Base-by-base conservation (phyloP, 768 basidiomycete genomes). In the Boletus insuetus region DNA sequence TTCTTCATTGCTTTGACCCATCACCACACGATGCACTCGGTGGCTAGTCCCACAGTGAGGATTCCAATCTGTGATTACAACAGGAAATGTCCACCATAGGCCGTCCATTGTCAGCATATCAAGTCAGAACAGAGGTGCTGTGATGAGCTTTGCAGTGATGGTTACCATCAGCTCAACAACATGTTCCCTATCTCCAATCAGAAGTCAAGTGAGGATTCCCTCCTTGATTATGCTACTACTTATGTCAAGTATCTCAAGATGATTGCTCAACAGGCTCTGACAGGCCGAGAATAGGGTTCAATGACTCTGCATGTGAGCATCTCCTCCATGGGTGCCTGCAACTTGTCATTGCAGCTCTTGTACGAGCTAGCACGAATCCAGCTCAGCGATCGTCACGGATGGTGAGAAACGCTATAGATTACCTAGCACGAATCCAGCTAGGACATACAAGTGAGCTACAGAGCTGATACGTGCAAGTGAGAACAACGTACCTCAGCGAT, bases 61-160 rank as follows among this genome's bases (percentile, higher is more conserved):
- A 60, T 89, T 87, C 78, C 82, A 83, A 68, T 83, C 84, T 43
- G 69, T 71, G 22, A 64, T 70, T 56, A 62, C 72, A 34, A 67
- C 75, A 53, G 73, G 79, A 56, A 74, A 87, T 68, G 78, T 79
- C 75, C 90, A 91, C 73, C 89, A 91, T 68, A 94, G 78, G 89
- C 90, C 52, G 89, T 94, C 65, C 89, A 91, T 69, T 85, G 85
- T 69, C 91, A 93, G 77, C 89, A 91, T 74, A 94, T 94, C 77
- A 91, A 94, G 79, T 92, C 91, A 24, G 91, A 94, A 77, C 89
- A 95, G 78, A 80, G 91, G 62, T 82, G 94, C 62, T 84, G 94
- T 39, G 92, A 94, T 65, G 94, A 95, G 74, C 89, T 95, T 69
- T 80, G 94, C n/a, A n/a, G n/a, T 53, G 93, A 95, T 53, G 93